phyloP scores from a whole-genome alignment of 2,329 filamentous ascomycete species.

The Amauroascus niger region DNA sequence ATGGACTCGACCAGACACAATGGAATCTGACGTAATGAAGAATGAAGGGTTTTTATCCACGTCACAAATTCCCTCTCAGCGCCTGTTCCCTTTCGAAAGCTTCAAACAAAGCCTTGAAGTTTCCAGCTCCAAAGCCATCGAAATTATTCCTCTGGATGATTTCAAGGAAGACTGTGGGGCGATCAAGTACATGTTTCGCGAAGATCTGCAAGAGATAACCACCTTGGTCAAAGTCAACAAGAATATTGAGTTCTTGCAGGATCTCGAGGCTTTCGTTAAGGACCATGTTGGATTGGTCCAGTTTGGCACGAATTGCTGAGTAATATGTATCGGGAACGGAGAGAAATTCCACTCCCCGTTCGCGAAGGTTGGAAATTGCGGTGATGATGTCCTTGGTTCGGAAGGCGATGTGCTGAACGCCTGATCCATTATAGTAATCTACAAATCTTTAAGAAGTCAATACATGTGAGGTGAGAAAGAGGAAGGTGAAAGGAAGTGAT shows the following conservation, averaged over 20 bases:
- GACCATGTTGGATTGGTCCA: constrained; percentile 47
- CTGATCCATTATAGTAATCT: constrained; percentile 73
- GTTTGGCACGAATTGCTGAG: constrained; percentile 56
- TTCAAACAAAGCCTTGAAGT: constrained; percentile 88
- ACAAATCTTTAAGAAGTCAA: constrained; percentile 38
- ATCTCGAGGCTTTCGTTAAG: constrained; percentile 68
- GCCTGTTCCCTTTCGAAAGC: constrained; percentile 86
- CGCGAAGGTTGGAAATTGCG: constrained; percentile 60
- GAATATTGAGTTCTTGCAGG: constrained; percentile 64
- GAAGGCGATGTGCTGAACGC: constrained; percentile 84
- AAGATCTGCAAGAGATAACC: constrained; percentile 69
- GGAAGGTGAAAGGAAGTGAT: background rate
- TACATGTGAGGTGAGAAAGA: background rate
- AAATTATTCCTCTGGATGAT: constrained; percentile 85
- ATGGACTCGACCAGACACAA: no score
- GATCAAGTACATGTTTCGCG: constrained; percentile 75
- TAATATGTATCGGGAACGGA: constrained; percentile 76
- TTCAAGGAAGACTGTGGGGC: constrained; percentile 89
- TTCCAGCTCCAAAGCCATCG: constrained; percentile 80
- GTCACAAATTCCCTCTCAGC: constrained; percentile 61
- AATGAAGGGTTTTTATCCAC: no score
- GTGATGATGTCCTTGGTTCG: constrained; percentile 66
- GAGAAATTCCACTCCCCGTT: constrained; percentile 80
- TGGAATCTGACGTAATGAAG: no score
- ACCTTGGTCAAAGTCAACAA: constrained; percentile 85